Conservation (phyloP, 2,329 filamentous ascomycete genomes). For the Neonectria coccinea region DNA sequence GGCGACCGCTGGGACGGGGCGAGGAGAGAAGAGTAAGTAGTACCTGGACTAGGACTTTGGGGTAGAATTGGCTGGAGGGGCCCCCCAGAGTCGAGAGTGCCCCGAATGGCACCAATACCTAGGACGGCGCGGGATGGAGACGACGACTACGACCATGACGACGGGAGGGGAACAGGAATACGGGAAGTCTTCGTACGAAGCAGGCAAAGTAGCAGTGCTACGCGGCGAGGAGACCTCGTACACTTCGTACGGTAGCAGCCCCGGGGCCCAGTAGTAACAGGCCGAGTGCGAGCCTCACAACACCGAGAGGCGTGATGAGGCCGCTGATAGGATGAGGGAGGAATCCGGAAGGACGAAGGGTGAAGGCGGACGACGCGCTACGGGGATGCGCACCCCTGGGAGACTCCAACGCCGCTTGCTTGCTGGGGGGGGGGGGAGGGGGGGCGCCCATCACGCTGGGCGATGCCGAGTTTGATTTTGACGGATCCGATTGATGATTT, state of each 20-base stretch:
- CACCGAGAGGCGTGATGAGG: conserved; percentile 16
- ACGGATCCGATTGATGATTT: conserved; percentile 18
- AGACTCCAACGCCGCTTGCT: conserved; percentile 23
- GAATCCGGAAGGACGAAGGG: conserved; percentile 25
- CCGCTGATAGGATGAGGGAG: conserved; percentile 24
- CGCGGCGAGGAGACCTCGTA: no score
- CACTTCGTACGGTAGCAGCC: neutral
- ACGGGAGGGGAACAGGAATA: conserved; percentile 1
- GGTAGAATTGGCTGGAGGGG: neutral
- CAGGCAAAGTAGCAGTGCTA: neutral
- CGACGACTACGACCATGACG: no score
- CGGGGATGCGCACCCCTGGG: conserved; percentile 7
- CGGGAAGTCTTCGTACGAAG: neutral
- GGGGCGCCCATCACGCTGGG: no score
- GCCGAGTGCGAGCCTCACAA: conserved; percentile 5
- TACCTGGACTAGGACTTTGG: conserved; percentile 19
- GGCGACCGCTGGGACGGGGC: conserved; percentile 5
- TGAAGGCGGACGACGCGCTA: conserved; percentile 18
- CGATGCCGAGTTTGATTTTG: neutral
- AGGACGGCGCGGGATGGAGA: neutral
- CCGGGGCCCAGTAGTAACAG: neutral
- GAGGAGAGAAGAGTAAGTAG: conserved; percentile 11
- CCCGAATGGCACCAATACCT: conserved; percentile 3
- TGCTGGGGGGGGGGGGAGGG: neutral
- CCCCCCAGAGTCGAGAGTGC: neutral